phyloP scores from a whole-genome alignment of 257 asterid species.

The Solanum paucissectum region DNA sequence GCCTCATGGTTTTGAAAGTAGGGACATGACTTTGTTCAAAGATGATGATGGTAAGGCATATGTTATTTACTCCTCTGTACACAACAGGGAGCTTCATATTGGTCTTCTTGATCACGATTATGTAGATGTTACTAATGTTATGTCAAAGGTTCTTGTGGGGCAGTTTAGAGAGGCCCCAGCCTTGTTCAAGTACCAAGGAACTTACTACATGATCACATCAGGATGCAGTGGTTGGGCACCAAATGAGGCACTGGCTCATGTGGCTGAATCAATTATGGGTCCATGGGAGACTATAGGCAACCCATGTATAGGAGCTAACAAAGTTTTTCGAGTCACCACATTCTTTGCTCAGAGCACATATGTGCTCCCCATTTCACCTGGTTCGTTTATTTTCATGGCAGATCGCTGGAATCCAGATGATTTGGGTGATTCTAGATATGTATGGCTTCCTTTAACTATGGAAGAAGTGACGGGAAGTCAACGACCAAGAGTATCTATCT shows the following conservation, averaged over 20 bases:
- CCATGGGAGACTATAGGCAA: slow-evolving; percentile 79
- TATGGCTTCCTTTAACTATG: slow-evolving; percentile 66
- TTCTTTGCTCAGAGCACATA: slow-evolving; percentile 65
- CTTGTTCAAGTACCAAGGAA: slow-evolving; percentile 40
- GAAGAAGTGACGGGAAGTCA: slow-evolving; percentile 20
- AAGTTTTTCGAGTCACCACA: slow-evolving; percentile 37
- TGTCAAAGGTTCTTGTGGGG: slow-evolving; percentile 38
- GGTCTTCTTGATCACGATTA: slow-evolving; percentile 33
- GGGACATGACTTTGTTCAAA: slow-evolving; percentile 63
- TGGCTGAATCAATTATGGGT: slow-evolving; percentile 58
- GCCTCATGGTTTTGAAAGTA: slow-evolving; percentile 65
- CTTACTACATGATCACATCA: slow-evolving; percentile 66
- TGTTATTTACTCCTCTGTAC: slow-evolving; percentile 40
- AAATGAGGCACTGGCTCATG: slow-evolving; percentile 66
- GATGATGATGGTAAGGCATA: slow-evolving; percentile 52
- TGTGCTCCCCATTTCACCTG: slow-evolving; percentile 48
- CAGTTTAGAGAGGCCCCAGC: slow-evolving; percentile 71
- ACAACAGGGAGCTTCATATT: slow-evolving; percentile 59
- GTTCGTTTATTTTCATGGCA: slow-evolving; percentile 56
- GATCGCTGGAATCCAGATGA: slow-evolving; percentile 68
- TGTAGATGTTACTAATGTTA: slow-evolving; percentile 17
- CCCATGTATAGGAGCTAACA: slow-evolving; percentile 70
- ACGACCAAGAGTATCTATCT: slow-evolving; percentile 52
- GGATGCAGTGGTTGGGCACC: slow-evolving; percentile 92
- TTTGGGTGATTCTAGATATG: slow-evolving; percentile 53